Base-by-base conservation (phyloP, 352 stramenopile genomes). In the Thalassiosira mediterranea region DNA sequence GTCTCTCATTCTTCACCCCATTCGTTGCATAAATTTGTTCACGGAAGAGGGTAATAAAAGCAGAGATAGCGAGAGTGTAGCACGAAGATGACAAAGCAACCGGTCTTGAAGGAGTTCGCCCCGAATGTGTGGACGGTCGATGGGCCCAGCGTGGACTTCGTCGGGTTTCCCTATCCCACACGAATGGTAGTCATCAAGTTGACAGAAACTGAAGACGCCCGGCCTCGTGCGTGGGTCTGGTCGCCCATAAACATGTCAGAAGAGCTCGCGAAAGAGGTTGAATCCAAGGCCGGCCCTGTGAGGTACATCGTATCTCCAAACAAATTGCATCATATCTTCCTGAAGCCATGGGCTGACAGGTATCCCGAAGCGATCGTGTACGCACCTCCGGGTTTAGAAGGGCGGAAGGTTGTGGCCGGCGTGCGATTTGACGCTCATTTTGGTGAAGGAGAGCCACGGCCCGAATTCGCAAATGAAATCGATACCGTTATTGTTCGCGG, bases 171-270 rank as follows among this genome's bases (percentile, higher is more conserved):
- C 3, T 79, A 79, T 52, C 60, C 70, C 3, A 79, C 61, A 17
- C 34, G 70, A 34, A 79, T 74, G 61, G 70, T 74, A 4, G 53
- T 72, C 3, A 63, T 79, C 59, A 38, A 49, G 17, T 17, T 79
- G 1, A 34, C 52, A 15, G 3, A 65, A 31, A n/a, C 21, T 26
- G 29, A 34, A 13, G n/a, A n/a, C n/a, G n/a, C n/a, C n/a, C n/a
- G n/a, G n/a, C n/a, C n/a, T n/a, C n/a, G n/a, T n/a, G 23, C 54
- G 2, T 79, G 70, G 70, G 58, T 79, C 11, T 79, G 70, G 70
- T 74, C 61, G 11, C 70, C 70, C 8, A 59, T 74, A 17, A 2
- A 38, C n/a, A 37, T 69, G 3, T 42, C 40, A 7, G 62, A 74
- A 17, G 52, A 58, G 31, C 53, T 79, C 28, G 70, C 52, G 11